Conservation (phyloP, 2,329 filamentous ascomycete species). For the Neofusicoccum kwambonambiense region DNA sequence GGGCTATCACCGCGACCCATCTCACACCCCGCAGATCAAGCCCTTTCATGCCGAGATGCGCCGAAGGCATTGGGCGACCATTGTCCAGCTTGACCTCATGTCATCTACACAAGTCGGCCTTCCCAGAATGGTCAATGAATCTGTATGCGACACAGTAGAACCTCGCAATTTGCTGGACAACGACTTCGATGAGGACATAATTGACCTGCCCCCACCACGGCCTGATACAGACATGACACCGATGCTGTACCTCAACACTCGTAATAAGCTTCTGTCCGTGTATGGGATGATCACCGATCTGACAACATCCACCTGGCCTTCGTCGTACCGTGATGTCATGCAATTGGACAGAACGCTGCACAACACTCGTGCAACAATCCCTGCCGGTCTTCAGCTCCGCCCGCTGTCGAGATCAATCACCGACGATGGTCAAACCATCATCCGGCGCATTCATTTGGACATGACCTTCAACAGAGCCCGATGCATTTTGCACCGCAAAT, state of each 20-base stretch:
- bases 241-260: constrained; percentile 28
- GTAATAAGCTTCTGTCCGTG: constrained; percentile 25
- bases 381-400: background rate
- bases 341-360: constrained; percentile 29
- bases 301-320: constrained; percentile 27
- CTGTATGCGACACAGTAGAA: constrained; percentile 39
- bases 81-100: constrained; percentile 30
- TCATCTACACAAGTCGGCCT: constrained; percentile 40
- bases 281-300: constrained; percentile 32
- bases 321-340: constrained; percentile 31
- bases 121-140: constrained; percentile 38
- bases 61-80: no score
- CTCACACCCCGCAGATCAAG: no score
- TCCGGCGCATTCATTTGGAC: constrained; percentile 32
- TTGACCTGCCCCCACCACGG: constrained; percentile 30
- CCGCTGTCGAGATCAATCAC: background rate
- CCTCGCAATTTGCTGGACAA: constrained; percentile 43
- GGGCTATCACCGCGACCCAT: constrained; percentile 33
- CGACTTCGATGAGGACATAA: constrained; percentile 40
- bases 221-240: constrained; percentile 29
- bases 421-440: constrained; percentile 22
- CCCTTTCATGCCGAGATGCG: no score
- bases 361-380: constrained; percentile 21
- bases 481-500: constrained; percentile 39
- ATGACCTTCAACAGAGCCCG: constrained; percentile 34